Conservation (phyloP, 1,139 yeast genomes). For the Spencermartinsiella ligniputridi region DNA sequence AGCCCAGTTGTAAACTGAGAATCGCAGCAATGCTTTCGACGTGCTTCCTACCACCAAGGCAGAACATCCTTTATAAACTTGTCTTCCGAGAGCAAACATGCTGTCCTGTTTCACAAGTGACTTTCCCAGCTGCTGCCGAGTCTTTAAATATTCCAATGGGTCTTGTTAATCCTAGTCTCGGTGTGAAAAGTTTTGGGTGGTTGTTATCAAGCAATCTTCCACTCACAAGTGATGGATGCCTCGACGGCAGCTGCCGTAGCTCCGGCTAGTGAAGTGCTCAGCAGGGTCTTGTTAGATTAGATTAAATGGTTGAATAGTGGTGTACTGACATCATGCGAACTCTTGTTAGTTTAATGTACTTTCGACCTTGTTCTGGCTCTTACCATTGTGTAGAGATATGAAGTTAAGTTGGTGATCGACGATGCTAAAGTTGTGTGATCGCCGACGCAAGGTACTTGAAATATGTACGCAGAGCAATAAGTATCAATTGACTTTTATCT, state of each 20-base stretch:
- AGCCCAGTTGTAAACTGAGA: conserved; percentile 71
- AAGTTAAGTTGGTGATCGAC: background rate
- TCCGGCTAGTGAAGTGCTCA: conserved; percentile 70
- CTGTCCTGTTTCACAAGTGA: conserved; percentile 38
- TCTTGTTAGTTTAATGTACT: background rate
- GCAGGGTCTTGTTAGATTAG: conserved; percentile 24
- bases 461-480: too few species aligned
- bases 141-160: conserved; percentile 81
- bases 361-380: background rate
- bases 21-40: conserved; percentile 66
- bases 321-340: background rate
- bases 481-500: too few species aligned
- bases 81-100: conserved; percentile 42
- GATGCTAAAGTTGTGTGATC: background rate
- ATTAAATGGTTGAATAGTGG: background rate
- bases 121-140: conserved; percentile 53
- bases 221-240: conserved; percentile 55
- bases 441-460: too few species aligned
- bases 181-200: background rate
- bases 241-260: conserved; percentile 69
- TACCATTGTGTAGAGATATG: background rate
- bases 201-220: background rate
- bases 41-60: conserved; percentile 76
- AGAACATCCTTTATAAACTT: conserved; percentile 67
- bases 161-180: conserved; percentile 27